Base-by-base conservation (phyloP, 2,329 filamentous ascomycete species). In the Nigrospora oryzae region DNA sequence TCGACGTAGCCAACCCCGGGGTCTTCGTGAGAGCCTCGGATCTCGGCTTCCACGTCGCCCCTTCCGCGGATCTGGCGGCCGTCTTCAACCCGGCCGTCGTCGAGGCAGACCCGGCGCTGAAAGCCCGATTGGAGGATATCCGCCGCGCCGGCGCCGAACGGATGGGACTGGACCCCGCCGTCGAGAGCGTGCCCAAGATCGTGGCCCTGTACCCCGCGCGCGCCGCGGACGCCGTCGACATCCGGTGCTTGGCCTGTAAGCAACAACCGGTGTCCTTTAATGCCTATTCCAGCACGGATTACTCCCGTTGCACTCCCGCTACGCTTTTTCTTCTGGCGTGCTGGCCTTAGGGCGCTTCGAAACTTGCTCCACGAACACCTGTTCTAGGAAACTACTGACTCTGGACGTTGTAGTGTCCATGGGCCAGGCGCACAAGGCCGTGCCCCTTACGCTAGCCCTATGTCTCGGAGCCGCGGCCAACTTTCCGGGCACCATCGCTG, bases 161-260 rank as follows among this genome's bases (percentile, higher is more conserved):
- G 47, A 71, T 71, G 67, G 67, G 68, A 0, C 53, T 71, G 1
- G 63, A 66, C 17, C 60, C 58, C 0, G 48, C 54, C 5, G 55
- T 56, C 1, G 53, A 63, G 49, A 68, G 65, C 49, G 63, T 70
- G 23, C 68, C 68, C n/a, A 71, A 70, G 57, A 64, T 70, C 31
- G 63, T 71, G 15, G 46, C 75, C 5, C 62, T 75, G 11, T 5
- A 69, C 68, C 14, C 52, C 62, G 0, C 58, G 54, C 12, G 44
- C 51, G 11, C 53, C 55, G 3, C 42, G 13, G 31, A 45, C 8
- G 43, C 34, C 13, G 53, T 65, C 2, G 65, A 71, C 51, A 61
- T 77, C 30, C 62, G 63, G 31, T 74, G 70, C 42, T 59, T 70
- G 3, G 73, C 73, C 5, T 42, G n/a, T n/a, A n/a, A n/a, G n/a